These are phyloP conservation scores for Rhodamnia argentea DNA, from an alignment of 345 rosid species.

Conservation along the genomic window DNA sequence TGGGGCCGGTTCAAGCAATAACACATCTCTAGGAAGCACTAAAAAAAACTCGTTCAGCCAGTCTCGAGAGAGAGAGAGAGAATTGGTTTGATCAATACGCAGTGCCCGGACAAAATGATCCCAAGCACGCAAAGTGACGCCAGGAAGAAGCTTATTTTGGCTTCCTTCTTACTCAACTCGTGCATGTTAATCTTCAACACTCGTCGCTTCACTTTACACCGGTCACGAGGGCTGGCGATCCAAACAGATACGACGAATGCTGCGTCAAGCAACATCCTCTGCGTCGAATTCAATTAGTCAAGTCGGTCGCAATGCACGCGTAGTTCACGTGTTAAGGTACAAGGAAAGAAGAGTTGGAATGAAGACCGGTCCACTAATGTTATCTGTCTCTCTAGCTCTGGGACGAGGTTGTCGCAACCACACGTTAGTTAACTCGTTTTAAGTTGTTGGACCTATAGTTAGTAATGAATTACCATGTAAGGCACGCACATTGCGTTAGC, in stretches of 20 bases:
- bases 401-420: neutral
- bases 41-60: neutral
- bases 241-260: neutral
- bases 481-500: neutral
- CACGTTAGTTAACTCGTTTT: neutral
- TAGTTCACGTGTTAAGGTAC: neutral
- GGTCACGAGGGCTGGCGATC: neutral
- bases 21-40: neutral
- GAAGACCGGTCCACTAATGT: neutral
- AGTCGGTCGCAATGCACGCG: neutral
- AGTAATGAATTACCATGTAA: neutral
- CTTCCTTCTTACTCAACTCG: neutral
- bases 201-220: neutral
- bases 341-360: neutral
- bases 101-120: neutral
- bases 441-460: neutral
- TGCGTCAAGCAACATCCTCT: neutral
- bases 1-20: neutral
- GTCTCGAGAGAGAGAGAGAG: neutral
- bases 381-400: neutral
- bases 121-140: neutral
- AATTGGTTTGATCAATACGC: neutral
- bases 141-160: neutral
- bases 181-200: neutral
- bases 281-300: neutral